Evolutionary conservation across 345 rosid genomes (phyloP).

Genomic region (Eucalyptus curtisii): DNA sequence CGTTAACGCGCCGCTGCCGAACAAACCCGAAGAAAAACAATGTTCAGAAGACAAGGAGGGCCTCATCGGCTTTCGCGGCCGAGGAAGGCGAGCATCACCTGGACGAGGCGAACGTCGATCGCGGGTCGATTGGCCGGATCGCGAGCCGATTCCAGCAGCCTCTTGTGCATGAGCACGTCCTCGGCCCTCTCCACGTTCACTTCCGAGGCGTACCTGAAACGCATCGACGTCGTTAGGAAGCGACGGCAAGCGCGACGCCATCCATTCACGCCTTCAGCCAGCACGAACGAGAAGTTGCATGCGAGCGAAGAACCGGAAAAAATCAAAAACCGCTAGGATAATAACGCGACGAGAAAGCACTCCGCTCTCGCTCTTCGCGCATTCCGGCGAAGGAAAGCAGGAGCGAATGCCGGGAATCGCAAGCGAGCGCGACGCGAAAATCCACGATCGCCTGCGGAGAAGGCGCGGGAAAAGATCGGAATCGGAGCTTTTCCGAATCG

Average conservation of each 20-base stretch:
- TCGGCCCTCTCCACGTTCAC: constrained; percentile 97
- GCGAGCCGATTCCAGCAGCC: constrained; percentile 37
- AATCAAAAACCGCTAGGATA: not conserved
- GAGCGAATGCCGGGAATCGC: not conserved
- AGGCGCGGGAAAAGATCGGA: not conserved
- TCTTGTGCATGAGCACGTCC: constrained; percentile 83
- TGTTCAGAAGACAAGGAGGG: not conserved
- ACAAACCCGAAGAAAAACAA: not conserved
- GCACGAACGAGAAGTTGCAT: not conserved
- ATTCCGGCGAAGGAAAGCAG: not conserved
- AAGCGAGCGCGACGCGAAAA: not conserved
- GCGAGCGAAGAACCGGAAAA: not conserved
- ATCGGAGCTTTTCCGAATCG: not conserved
- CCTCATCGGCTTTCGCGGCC: not conserved
- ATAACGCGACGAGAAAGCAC: not conserved
- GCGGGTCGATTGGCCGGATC: constrained; percentile 39
- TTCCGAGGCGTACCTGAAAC: constrained; percentile 78
- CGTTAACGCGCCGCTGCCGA: not conserved
- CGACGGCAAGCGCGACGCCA: not conserved
- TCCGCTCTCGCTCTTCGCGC: not conserved
- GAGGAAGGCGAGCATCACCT: constrained; percentile 27
- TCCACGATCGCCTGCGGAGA: not conserved
- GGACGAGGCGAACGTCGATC: constrained; percentile 55
- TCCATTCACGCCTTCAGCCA: not conserved
- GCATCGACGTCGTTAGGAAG: not conserved